phyloP scores from a whole-genome alignment of 257 asterid genomes.

The Thymus quinquecostatus region DNA sequence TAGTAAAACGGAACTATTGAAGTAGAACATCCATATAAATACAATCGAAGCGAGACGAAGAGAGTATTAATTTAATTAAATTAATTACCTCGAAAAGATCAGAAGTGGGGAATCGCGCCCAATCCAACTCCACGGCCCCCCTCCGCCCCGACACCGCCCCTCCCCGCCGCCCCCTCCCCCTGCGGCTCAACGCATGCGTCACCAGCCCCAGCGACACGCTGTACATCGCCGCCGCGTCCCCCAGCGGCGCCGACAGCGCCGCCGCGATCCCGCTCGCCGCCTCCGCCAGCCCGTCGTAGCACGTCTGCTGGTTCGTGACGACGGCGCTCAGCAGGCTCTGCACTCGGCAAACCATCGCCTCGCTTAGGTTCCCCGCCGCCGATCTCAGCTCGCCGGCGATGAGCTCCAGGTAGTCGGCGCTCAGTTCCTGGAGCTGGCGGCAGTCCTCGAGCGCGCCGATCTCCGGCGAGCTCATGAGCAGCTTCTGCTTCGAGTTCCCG shows the following conservation, averaged over 20 bases:
- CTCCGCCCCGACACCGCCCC: slow-evolving; percentile 19
- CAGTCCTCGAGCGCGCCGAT: slow-evolving; percentile 45
- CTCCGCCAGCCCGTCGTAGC: slow-evolving; percentile 46
- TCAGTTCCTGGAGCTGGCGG: slow-evolving; percentile 36
- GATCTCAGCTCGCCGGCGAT: slow-evolving; percentile 28
- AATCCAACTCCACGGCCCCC: slow-evolving; percentile 24
- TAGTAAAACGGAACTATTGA: no score
- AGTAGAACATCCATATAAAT: no score
- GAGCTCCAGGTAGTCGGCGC: slow-evolving; percentile 34
- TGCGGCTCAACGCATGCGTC: slow-evolving; percentile 34
- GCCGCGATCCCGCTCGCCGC: slow-evolving; percentile 35
- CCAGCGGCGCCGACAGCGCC: slow-evolving; percentile 33
- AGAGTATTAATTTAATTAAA: not conserved
- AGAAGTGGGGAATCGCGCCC: slow-evolving; percentile 33
- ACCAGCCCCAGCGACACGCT: slow-evolving; percentile 51
- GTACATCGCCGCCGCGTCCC: slow-evolving; percentile 33
- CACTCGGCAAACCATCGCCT: slow-evolving; percentile 34
- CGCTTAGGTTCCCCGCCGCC: not conserved
- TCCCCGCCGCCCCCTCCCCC: slow-evolving; percentile 18
- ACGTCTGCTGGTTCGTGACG: slow-evolving; percentile 53
- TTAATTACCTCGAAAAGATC: slow-evolving; percentile 31
- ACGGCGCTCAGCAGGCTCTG: slow-evolving; percentile 53
- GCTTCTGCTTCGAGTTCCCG: slow-evolving; percentile 1
- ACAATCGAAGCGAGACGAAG: no score
- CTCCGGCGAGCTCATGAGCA: slow-evolving; percentile 25